Percentiles rank a stretch among this genome's conserved stretches.
Evolutionary conservation across 2,329 filamentous ascomycete genomes (phyloP).

Genomic region (Orbilia quercus): DNA sequence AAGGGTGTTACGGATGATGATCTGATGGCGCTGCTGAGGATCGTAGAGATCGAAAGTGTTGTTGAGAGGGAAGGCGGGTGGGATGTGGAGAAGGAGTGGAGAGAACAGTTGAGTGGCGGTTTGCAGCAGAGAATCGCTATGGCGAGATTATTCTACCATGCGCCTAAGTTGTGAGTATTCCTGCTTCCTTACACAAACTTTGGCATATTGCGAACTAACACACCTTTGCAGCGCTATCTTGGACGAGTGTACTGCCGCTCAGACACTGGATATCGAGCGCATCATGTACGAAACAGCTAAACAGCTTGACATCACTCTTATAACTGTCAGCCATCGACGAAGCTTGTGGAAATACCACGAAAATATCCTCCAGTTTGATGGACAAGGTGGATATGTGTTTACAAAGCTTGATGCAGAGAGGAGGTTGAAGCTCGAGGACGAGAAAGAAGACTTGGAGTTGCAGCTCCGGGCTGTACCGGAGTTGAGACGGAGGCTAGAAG

Average conservation of each 20-base stretch:
- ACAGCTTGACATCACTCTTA: slow-evolving; percentile 87
- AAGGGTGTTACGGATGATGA: slow-evolving; percentile 85
- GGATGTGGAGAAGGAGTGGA: slow-evolving; percentile 96
- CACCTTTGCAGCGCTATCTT: slow-evolving; percentile 75
- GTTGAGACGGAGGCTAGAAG: slow-evolving; percentile 83
- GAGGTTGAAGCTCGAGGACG: slow-evolving; percentile 87
- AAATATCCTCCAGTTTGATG: slow-evolving; percentile 95
- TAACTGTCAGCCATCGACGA: slow-evolving; percentile 92
- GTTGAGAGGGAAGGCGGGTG: slow-evolving; percentile 83
- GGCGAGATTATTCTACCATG: slow-evolving; percentile 71
- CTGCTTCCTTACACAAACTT: neutral
- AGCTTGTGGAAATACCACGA: slow-evolving; percentile 97
- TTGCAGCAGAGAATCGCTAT: slow-evolving; percentile 96
- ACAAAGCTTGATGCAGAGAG: slow-evolving; percentile 88
- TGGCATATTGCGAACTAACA: slow-evolving; percentile 16
- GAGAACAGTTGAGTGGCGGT: slow-evolving; percentile 89
- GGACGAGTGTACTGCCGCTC: slow-evolving; percentile 93
- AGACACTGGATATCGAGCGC: slow-evolving; percentile 94
- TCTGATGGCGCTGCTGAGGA: slow-evolving; percentile 78
- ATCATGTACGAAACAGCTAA: slow-evolving; percentile 98
- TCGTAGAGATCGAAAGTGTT: slow-evolving; percentile 84
- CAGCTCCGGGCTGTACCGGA: slow-evolving; percentile 86
- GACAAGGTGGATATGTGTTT: slow-evolving; percentile 90
- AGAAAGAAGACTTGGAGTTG: slow-evolving; percentile 92
- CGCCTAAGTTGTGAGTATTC: slow-evolving; percentile 58